A percentile compares a stretch with the other conserved stretches of the same genome.
Evolutionary conservation across 352 stramenopile species (phyloP).

Genomic region (Globisporangium radiosum): DNA sequence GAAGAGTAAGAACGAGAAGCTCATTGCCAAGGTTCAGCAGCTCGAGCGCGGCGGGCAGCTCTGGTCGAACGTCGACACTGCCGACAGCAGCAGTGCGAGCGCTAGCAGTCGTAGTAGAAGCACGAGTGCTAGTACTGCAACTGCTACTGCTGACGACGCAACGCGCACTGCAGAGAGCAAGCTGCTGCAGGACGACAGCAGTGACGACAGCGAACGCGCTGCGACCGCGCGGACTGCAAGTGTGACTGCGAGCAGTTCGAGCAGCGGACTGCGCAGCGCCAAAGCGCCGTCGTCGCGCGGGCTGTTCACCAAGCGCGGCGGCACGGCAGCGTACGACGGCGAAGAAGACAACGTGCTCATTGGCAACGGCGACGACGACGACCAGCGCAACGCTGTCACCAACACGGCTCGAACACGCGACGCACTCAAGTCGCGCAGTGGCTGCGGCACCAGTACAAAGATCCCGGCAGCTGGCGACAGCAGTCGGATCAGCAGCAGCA

Average conservation of each 20-base stretch:
- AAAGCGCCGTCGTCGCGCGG: constrained; percentile 43
- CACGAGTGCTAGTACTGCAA: not conserved
- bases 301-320: constrained; percentile 44
- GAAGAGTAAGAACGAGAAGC: constrained; percentile 70
- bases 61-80: constrained; percentile 41
- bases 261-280: constrained; percentile 7
- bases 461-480: not conserved
- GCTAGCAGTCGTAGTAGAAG: not conserved
- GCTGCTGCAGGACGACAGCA: constrained; percentile 8
- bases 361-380: constrained; percentile 37
- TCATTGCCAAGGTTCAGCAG: constrained; percentile 61
- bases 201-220: constrained; percentile 4
- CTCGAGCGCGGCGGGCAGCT: constrained; percentile 59
- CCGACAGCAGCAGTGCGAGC: not conserved
- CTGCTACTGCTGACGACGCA: no score
- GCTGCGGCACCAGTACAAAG: not conserved
- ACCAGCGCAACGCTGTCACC: not conserved
- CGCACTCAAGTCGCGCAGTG: constrained; percentile 14
- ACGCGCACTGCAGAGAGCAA: constrained; percentile 2
- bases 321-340: constrained; percentile 25
- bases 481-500: not conserved
- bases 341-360: constrained; percentile 70
- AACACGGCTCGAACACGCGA: not conserved
- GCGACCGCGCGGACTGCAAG: constrained; percentile 3
- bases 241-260: not conserved